phyloP scores from a whole-genome alignment of 1,284 basidiomycete species.

The Cryptococcus sp. region DNA sequence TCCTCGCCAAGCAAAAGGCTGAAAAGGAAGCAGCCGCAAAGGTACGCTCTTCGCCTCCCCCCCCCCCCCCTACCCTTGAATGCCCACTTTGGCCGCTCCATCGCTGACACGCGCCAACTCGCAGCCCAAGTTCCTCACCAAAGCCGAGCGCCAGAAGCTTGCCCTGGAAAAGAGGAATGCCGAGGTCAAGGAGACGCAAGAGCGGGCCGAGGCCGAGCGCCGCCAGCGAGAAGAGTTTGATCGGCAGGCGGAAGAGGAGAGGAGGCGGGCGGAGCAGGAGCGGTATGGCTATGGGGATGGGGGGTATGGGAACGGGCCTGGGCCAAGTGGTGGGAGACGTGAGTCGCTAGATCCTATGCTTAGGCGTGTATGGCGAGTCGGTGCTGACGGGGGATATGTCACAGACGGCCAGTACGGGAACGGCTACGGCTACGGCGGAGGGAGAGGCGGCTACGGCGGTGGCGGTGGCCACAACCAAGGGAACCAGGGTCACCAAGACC shows the following conservation, averaged over 20 bases:
- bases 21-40: conserved; percentile 86
- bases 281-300: conserved; percentile 39
- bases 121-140: conserved; percentile 33
- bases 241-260: conserved; percentile 65
- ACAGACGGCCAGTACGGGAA: conserved; percentile 19
- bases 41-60: conserved; percentile 52
- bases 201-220: conserved; percentile 29
- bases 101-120: background rate
- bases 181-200: conserved; percentile 64
- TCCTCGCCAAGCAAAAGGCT: conserved; percentile 77
- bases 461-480: conserved; percentile 2
- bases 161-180: conserved; percentile 80
- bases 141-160: conserved; percentile 55
- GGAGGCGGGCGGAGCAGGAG: conserved; percentile 52
- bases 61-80: background rate
- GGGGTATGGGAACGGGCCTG: conserved; percentile 6
- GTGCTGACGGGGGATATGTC: background rate
- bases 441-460: conserved; percentile 10
- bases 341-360: conserved; percentile 1
- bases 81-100: background rate
- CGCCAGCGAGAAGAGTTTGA: conserved; percentile 48
- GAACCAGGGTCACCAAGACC: conserved; percentile 3
- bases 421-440: conserved; percentile 7
- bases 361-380: background rate
- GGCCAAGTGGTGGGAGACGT: conserved; percentile 10